Evolutionary conservation across 2,329 filamentous ascomycete genomes (phyloP), one percentile per base, ranked within the genome.

Genomic region (Lasiodiplodia sp.): DNA sequence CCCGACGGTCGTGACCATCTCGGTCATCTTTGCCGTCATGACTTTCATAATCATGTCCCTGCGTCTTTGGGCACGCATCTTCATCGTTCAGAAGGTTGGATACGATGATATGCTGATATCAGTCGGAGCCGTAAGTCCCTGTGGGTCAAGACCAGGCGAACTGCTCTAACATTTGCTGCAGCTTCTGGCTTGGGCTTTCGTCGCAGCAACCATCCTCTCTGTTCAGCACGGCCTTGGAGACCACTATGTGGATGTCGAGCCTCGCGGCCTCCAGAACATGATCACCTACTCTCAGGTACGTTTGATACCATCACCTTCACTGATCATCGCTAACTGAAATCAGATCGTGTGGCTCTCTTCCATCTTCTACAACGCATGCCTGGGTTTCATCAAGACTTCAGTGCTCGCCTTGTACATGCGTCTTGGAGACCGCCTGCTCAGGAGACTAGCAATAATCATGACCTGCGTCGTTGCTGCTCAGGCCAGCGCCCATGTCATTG

Each of bases 361-460:
- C 21, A 85, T 81, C 73, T 85, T 85, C 71, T 83, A 83, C 68
- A 81, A 83, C 14, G 79, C 82, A 44, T 78, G 75, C 53, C 74
- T 84, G 5, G 81, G 82, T 18, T 84, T 84, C 71, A 76, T 84
- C 75, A 85, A 85, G 72, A 78, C 79, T 49, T 84, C 83, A 0
- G 80, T 83, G 4, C 77, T 84, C 23, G 78, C 78, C 31, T 78
- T 84, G 55, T 84, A 84, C 71, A 80, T 78, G 67, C 79, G 82
- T 6, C 77, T 84, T 5, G 81, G 81, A 31, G 81, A 83, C 69
- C 73, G 73, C 3, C 71, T 52, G 14, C 78, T 84, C 23, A 78
- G 75, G 4, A 74, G 74, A 2, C 65, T 82, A 10, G 76, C 81
- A 16, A 73, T 78, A 21, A 51, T 77, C 63, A 83, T 84, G 79